A percentile compares a stretch with the other conserved stretches of the same genome.
Evolutionary conservation across 768 basidiomycete genomes (phyloP).

Genomic region (Russula sp.): DNA sequence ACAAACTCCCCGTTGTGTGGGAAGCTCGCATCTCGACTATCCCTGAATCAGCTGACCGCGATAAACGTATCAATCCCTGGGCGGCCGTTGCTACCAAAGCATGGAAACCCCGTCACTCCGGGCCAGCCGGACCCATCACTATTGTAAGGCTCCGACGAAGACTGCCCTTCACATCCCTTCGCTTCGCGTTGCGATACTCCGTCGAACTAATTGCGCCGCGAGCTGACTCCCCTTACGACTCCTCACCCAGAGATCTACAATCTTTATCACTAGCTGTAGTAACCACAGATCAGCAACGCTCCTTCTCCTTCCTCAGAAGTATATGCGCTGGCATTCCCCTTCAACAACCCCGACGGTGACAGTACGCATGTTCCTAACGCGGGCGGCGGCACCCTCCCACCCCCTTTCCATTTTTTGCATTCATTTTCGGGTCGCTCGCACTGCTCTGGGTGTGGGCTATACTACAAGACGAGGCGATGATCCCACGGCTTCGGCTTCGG

Average conservation of each 20-base stretch:
- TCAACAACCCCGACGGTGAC: background rate
- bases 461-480: slow-evolving; percentile 3
- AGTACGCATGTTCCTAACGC: background rate
- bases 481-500: too few species aligned
- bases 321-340: background rate
- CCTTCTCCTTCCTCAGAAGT: background rate
- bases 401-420: background rate
- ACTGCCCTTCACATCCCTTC: background rate
- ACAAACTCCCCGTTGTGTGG: too few species aligned
- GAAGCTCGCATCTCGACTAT: background rate
- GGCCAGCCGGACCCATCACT: slow-evolving; percentile 5
- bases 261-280: background rate
- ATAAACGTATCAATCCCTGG: background rate
- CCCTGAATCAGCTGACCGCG: background rate
- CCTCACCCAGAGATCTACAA: background rate
- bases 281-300: background rate
- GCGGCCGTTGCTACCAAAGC: background rate
- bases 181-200: background rate
- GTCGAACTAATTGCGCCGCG: background rate
- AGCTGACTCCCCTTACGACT: background rate
- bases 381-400: background rate
- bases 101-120: slow-evolving; percentile 3
- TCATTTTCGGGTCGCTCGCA: background rate
- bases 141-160: background rate
- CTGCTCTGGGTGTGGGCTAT: slow-evolving; percentile 19